A percentile compares a stretch with the other conserved stretches of the same genome.
phyloP scores from a whole-genome alignment of 78 protist species.

The slime mould (Dictyostelium discoideum) region DNA sequence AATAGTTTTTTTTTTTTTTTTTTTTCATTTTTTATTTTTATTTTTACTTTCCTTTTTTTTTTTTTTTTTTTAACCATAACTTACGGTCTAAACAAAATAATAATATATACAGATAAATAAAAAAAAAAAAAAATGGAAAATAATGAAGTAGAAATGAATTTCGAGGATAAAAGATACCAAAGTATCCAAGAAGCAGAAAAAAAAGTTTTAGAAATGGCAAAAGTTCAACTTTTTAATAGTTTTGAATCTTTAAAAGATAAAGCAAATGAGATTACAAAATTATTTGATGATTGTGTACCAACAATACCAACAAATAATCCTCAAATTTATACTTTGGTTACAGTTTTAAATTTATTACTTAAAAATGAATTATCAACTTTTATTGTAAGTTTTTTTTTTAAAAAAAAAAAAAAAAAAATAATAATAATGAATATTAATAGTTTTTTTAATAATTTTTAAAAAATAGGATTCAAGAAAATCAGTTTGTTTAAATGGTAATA shows the following conservation, averaged over 20 bases:
- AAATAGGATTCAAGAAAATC: constrained; percentile 10
- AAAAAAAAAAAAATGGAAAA: neutral
- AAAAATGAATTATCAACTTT: neutral
- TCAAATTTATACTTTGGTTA: neutral
- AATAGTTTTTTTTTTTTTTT: neutral
- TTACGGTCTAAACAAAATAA: too few species aligned
- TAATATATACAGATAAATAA: neutral
- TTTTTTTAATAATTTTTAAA: too few species aligned
- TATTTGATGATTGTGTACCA: neutral
- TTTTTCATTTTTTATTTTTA: neutral
- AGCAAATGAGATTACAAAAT: neutral
- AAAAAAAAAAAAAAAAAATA: neutral
- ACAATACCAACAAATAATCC: neutral
- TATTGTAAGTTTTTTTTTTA: neutral
- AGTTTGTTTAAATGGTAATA: neutral
- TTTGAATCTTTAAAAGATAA: neutral
- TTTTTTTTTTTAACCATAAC: too few species aligned
- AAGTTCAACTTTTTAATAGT: neutral
- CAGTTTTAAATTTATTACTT: neutral
- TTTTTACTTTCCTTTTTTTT: neutral
- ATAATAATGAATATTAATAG: too few species aligned
- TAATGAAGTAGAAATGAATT: neutral
- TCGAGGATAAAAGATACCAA: neutral
- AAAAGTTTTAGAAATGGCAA: neutral
- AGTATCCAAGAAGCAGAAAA: neutral